phyloP scores from a whole-genome alignment of 208 protist genomes.

The Phytomonas sp. region DNA sequence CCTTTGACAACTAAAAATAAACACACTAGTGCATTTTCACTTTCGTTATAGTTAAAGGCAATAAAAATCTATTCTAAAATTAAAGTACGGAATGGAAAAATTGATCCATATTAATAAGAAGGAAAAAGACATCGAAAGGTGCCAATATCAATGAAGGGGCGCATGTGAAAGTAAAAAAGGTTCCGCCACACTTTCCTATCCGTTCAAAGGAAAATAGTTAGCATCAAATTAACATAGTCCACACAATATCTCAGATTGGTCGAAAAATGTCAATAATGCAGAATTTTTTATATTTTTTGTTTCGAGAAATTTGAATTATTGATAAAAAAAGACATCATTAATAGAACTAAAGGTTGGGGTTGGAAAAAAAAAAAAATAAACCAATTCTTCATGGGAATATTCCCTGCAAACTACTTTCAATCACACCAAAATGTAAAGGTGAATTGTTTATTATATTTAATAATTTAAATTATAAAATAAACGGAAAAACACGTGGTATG shows the following conservation, averaged over 20 bases:
- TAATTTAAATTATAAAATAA: constrained; percentile 5
- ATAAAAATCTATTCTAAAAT: constrained; percentile 4
- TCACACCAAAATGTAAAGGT: not conserved
- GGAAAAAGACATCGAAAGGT: not conserved
- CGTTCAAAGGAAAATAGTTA: not conserved
- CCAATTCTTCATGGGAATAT: not conserved
- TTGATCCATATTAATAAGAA: constrained; percentile 4
- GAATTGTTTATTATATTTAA: not conserved
- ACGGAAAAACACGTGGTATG: not conserved
- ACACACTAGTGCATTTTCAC: constrained; percentile 9
- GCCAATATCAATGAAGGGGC: not conserved
- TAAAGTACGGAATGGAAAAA: constrained; percentile 9
- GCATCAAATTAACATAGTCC: constrained; percentile 1
- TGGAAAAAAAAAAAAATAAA: constrained; percentile 9
- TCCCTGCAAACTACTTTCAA: too few species aligned
- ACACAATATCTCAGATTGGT: not conserved
- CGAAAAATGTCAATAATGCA: constrained; percentile 6
- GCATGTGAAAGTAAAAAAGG: too few species aligned
- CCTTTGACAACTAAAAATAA: constrained; percentile 11
- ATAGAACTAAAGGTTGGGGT: constrained; percentile 3
- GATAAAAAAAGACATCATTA: not conserved
- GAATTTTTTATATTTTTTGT: not conserved
- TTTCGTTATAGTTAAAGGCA: constrained; percentile 9
- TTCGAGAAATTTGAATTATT: constrained; percentile 3
- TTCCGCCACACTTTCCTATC: not conserved